phyloP scores from a whole-genome alignment of 2,329 filamentous ascomycete species.

The Alternaria sp. region DNA sequence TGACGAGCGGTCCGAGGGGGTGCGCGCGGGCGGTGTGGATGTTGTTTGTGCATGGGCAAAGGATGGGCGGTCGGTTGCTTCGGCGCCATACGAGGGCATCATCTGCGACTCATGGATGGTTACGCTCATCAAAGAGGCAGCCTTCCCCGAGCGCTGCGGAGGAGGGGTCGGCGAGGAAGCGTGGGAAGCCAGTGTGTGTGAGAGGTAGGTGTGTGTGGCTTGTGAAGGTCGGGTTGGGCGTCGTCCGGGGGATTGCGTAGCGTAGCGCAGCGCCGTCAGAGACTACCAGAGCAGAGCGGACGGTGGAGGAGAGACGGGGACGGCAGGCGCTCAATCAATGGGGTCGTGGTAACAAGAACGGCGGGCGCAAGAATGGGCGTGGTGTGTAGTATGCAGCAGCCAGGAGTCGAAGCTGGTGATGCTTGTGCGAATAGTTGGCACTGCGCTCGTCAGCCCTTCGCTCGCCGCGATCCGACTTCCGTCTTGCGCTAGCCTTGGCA shows the following conservation, averaged over 20 bases:
- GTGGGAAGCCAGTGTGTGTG: constrained; percentile 38
- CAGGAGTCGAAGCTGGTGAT: constrained; percentile 19
- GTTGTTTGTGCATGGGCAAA: constrained; percentile 47
- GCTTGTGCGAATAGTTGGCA: constrained; percentile 12
- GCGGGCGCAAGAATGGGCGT: constrained; percentile 29
- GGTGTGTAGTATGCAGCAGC: constrained; percentile 10
- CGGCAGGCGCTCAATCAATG: neutral
- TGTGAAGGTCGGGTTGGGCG: constrained; percentile 17
- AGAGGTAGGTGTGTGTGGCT: constrained; percentile 14
- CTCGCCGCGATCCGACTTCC: constrained; percentile 22
- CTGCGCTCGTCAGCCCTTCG: constrained; percentile 17
- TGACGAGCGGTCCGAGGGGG: constrained; percentile 36
- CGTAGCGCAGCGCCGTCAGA: constrained; percentile 20
- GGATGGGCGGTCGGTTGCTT: constrained; percentile 49
- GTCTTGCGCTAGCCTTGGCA: constrained; percentile 25
- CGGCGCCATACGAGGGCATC: constrained; percentile 63
- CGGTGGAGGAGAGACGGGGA: neutral
- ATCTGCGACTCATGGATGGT: constrained; percentile 49
- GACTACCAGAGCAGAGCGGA: constrained; percentile 8
- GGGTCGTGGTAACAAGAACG: constrained; percentile 10
- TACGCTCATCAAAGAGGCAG: constrained; percentile 44
- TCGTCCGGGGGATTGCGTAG: constrained; percentile 22
- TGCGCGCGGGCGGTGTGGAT: constrained; percentile 40
- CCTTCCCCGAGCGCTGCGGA: constrained; percentile 37
- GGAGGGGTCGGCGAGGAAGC: constrained; percentile 34